Evolutionary conservation across 371 early-diverging fungal species (phyloP), one percentile per base, ranked within the genome.

Genomic region (Fennellomyces sp.): DNA sequence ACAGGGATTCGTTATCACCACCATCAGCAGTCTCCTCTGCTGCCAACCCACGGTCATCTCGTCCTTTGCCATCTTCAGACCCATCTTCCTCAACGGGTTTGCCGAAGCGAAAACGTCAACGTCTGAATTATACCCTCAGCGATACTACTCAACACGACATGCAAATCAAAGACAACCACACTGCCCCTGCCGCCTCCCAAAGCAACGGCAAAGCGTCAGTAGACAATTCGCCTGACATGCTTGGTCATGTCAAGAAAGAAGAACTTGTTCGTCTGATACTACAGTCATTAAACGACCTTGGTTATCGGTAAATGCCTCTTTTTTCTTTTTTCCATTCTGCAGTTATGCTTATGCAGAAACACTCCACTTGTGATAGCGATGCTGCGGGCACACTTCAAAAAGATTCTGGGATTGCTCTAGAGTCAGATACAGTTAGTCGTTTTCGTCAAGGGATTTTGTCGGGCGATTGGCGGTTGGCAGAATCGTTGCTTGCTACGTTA

Each of bases 251-350:
- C 47, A 53, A 54, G 33, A 78, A 81, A 35, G 85, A 88, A 36
- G 95, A 97, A 68, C 76, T 95, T 3, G 90, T 95, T 21, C 84
- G 97, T 13, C 67, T 97, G 11, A 89, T 97, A 72, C 65, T 92
- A 26, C 96, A 97, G 67, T 78, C 92, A 28, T 72, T 97, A 30
- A 78, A 83, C n/a, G 90, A 91, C 53, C 77, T 94, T 55, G 95
- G 94, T 5, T 94, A 91, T 64, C 80, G 66, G 93, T 93, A 81
- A 72, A 23, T 12, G 30, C n/a, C 13, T 5, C 15, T 3, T 29
- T 6, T 47, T 29, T 17, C 0, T 30, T 4, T 25, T 52, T 6
- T 21, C 7, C 31, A 23, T 51, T 54, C 29, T 27, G 25, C 39
- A n/a, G 35, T 17, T 53, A 39, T 48, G 38, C 23, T 19, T 39